Evolutionary conservation across 129 eudicot species (phyloP), one percentile per base, ranked within the genome.

Genomic region (Escallonia herrerae): DNA sequence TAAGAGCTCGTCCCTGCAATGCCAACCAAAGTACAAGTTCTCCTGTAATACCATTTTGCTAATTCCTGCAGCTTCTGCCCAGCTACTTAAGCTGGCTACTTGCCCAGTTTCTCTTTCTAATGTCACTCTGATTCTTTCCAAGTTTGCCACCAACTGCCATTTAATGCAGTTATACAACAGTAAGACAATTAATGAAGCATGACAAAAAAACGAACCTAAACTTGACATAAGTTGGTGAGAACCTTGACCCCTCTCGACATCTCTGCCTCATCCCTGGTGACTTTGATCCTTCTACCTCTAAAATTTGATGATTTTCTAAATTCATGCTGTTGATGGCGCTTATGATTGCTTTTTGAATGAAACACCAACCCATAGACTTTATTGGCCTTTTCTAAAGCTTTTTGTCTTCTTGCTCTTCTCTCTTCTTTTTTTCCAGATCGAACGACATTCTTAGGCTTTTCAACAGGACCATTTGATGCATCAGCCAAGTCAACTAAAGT

Each of bases 41-140:
- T 78, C 79, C 67, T 78, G 94, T 72, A 91, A 73, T 60, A 54
- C 80, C 66, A 76, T 82, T 81, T 81, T 79, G 58, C 84, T 84
- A 4, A 91, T 40, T 62, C 84, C 83, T 56, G 95, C 94, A 71
- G 86, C 97, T 77, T 71, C 76, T 6, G 97, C 97, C 97, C 97
- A 91, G 73, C 75, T 75, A 62, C 76, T 74, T 64, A 87, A 66
- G 66, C 81, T 87, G 75, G 80, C 90, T 52, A 55, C 67, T 77
- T 73, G 58, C 62, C 97, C 97, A 8, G 72, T 65, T 70, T 82
- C 90, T 77, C 84, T 66, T 79, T 84, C 97, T 60, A 87, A 68
- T 58, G 45, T 44, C 43, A 42, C 68, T 70, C 73, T 82, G 48
- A 87, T 77, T 72, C 74, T 87, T 65, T 91, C 95, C 79, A 91